Conservation (phyloP, 305 asterid genomes). For the Solanum hybrid region DNA sequence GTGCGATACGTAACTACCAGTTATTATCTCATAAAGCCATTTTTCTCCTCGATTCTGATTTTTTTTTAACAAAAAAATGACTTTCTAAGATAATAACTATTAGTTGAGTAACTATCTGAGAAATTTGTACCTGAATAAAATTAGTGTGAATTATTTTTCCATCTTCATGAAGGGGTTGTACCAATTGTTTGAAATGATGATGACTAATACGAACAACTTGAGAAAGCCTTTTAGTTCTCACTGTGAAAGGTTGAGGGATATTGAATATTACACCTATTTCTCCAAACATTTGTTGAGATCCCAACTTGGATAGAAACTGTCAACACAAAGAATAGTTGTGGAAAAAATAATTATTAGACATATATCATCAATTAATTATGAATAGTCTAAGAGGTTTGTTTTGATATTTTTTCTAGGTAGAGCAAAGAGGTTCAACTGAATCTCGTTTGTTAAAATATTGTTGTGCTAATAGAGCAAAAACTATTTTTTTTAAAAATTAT, state of each 20-base stretch:
- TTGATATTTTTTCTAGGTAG: neutral
- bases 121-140: constrained; percentile 50
- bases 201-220: constrained; percentile 91
- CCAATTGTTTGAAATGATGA: constrained; percentile 84
- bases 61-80: neutral
- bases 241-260: constrained; percentile 90
- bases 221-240: constrained; percentile 83
- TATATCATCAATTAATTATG: neutral
- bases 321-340: neutral
- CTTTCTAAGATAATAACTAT: neutral
- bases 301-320: constrained; percentile 60
- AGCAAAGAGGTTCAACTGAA: neutral
- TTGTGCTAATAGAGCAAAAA: neutral
- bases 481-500: neutral
- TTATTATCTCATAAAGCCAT: neutral
- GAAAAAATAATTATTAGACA: neutral
- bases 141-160: constrained; percentile 61
- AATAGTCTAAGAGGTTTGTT: neutral
- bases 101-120: neutral
- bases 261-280: constrained; percentile 89
- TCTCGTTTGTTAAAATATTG: neutral
- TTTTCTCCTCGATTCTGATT: neutral
- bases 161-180: constrained; percentile 59
- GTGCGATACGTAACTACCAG: neutral
- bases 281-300: constrained; percentile 68